A percentile compares a stretch with the other conserved stretches of the same genome.
phyloP scores from a whole-genome alignment of 2,329 filamentous ascomycete genomes.

The Domatiomyces globalis region DNA sequence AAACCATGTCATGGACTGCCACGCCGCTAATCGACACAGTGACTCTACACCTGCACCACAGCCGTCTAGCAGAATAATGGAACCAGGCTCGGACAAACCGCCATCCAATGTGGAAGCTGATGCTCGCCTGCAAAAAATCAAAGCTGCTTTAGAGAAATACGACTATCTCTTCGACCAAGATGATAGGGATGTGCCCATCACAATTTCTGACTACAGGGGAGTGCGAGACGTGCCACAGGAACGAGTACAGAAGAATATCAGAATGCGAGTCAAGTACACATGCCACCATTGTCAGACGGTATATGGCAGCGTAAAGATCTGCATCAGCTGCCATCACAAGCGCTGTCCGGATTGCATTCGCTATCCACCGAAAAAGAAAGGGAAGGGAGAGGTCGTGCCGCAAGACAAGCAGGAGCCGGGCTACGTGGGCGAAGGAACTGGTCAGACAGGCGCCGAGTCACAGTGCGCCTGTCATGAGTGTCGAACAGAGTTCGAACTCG shows the following conservation, averaged over 20 bases:
- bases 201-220: not conserved
- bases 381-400: constrained; percentile 20
- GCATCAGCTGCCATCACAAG: constrained; percentile 60
- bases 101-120: not conserved
- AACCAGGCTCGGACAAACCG: not conserved
- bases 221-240: constrained; percentile 21
- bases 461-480: constrained; percentile 13
- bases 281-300: constrained; percentile 69
- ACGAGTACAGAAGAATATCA: constrained; percentile 32
- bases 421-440: not conserved
- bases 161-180: not conserved
- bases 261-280: constrained; percentile 38
- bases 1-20: not conserved
- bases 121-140: not conserved
- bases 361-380: constrained; percentile 53
- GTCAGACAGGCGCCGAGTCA: not conserved
- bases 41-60: not conserved
- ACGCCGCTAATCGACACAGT: not conserved
- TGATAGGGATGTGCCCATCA: not conserved
- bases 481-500: constrained; percentile 9
- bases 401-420: not conserved
- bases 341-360: constrained; percentile 70
- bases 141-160: not conserved
- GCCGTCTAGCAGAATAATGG: not conserved
- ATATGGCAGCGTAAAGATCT: constrained; percentile 60